Percentiles rank a stretch among this genome's conserved stretches.
Conservation (phyloP, 2,329 filamentous ascomycete species). For the Tolypocladium cylindrosporum region DNA sequence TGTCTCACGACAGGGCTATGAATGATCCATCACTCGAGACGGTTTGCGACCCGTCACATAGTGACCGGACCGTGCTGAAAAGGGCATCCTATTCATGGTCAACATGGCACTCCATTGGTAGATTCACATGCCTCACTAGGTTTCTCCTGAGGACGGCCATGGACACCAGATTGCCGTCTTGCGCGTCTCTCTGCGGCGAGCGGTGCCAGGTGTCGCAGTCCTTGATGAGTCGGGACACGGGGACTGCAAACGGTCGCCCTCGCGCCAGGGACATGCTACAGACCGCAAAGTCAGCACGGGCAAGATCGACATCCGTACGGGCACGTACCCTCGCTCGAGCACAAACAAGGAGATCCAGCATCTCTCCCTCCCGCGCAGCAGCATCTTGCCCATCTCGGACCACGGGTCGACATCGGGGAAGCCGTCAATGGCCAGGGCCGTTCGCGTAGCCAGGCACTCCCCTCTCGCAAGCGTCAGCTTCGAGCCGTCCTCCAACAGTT, state of each 20-base stretch:
- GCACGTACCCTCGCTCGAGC: slow-evolving; percentile 52
- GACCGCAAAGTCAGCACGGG: background rate
- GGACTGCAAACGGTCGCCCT: slow-evolving; percentile 58
- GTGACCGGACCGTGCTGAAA: slow-evolving; percentile 44
- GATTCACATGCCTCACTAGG: slow-evolving; percentile 32
- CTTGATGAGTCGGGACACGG: slow-evolving; percentile 54
- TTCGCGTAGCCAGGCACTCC: slow-evolving; percentile 58
- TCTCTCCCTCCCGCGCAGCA: slow-evolving; percentile 56
- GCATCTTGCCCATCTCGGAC: slow-evolving; percentile 49
- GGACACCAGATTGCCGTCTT: slow-evolving; percentile 62
- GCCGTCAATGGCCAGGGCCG: slow-evolving; percentile 57
- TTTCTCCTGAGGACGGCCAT: slow-evolving; percentile 61
- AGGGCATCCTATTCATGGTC: slow-evolving; percentile 34
- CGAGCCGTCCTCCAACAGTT: slow-evolving; percentile 31
- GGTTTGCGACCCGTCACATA: slow-evolving; percentile 48
- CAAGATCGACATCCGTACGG: background rate
- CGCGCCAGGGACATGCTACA: slow-evolving; percentile 55
- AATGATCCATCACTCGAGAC: slow-evolving; percentile 37
- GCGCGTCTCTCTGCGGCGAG: slow-evolving; percentile 50
- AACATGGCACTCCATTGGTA: background rate
- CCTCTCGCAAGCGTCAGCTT: slow-evolving; percentile 45
- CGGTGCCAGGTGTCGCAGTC: slow-evolving; percentile 62
- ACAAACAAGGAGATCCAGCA: slow-evolving; percentile 66
- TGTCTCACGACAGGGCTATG: slow-evolving; percentile 35
- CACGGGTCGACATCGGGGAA: slow-evolving; percentile 52